Conservation (phyloP, 148 eudicot species). For the Diospyros lotus region DNA sequence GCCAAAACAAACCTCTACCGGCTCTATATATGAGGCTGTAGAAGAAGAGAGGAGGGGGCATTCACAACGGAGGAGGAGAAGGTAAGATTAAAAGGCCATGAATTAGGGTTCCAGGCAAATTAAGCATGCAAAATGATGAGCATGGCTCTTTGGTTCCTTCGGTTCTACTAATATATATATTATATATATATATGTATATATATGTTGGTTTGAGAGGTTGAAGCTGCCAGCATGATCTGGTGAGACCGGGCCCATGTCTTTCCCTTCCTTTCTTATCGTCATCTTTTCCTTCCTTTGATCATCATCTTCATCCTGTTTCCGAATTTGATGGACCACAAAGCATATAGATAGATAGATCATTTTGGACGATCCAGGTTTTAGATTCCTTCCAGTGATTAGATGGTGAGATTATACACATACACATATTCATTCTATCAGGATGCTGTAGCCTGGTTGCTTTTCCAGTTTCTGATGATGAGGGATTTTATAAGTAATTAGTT, state of each 20-base stretch:
- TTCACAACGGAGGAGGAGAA: not conserved
- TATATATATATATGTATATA: not conserved
- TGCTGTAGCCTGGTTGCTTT: too few relatives aligned
- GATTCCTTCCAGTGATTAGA: too few relatives aligned
- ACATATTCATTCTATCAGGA: too few relatives aligned
- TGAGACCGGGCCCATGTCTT: not conserved
- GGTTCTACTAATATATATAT: not conserved
- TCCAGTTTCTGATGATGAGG: too few relatives aligned
- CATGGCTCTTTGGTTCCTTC: too few relatives aligned
- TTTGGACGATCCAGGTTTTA: too few relatives aligned
- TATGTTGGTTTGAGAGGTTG: slow-evolving; percentile 39
- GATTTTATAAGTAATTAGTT: too few relatives aligned
- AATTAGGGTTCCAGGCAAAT: not conserved
- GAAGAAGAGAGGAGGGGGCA: not conserved
- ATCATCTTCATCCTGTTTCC: too few relatives aligned
- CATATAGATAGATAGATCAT: too few relatives aligned
- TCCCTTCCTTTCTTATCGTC: not conserved
- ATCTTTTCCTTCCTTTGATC: not conserved
- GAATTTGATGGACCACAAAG: too few relatives aligned
- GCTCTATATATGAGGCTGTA: not conserved
- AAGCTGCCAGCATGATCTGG: slow-evolving; percentile 51
- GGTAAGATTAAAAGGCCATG: not conserved
- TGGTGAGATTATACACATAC: too few relatives aligned
- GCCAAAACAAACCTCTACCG: not conserved
- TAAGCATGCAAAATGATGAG: not conserved